phyloP scores from a whole-genome alignment of 2,329 filamentous ascomycete species.

The Celoporthe dispersa region DNA sequence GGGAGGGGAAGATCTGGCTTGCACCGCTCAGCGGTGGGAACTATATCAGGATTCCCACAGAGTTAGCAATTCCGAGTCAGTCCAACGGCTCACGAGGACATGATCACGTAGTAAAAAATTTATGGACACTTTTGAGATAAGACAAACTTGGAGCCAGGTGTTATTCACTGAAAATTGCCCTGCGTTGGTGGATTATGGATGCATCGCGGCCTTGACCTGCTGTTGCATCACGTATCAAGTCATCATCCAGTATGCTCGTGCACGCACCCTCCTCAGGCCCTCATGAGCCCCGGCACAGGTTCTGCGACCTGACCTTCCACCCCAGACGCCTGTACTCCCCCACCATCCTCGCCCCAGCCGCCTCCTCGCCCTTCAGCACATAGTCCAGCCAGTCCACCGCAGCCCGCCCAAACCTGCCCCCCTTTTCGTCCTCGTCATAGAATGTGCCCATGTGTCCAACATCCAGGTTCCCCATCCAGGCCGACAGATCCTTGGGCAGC shows the following conservation, averaged over 20 bases:
- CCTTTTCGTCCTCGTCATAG: constrained; percentile 8
- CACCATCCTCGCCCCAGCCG: constrained; percentile 10
- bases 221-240: no score
- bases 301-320: constrained; percentile 10
- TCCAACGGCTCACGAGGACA: background rate
- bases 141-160: no score
- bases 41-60: background rate
- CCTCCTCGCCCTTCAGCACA: constrained; percentile 12
- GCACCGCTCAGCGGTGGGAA: background rate
- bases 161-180: no score
- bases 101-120: background rate
- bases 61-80: background rate
- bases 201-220: no score
- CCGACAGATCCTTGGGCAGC: constrained; percentile 1
- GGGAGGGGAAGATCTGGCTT: background rate
- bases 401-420: constrained; percentile 10
- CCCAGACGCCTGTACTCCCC: constrained; percentile 7
- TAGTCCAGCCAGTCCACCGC: constrained; percentile 14
- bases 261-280: no score
- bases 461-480: constrained; percentile 13
- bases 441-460: constrained; percentile 12
- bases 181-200: no score
- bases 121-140: background rate
- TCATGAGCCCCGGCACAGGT: no score
- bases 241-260: no score